Base-by-base conservation (phyloP, 257 asterid genomes). In the Henckelia pumila region DNA sequence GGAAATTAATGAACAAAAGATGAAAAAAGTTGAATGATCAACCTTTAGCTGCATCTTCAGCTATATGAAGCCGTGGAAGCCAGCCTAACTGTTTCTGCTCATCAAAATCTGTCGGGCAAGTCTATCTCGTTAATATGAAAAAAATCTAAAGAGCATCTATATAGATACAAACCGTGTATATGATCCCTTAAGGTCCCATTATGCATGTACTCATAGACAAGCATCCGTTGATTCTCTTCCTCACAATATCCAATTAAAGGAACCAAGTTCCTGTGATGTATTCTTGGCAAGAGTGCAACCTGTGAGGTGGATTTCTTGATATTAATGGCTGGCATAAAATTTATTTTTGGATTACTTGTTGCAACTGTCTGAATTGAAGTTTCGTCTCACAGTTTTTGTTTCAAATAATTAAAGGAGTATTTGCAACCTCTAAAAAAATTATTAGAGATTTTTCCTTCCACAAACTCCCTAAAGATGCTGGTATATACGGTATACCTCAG, bases 11-110 rank as follows among this genome's bases (percentile, higher is more conserved):
- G 29, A 21, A 30, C 23, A 61, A 17, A 59, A 25, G 33, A 50
- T 55, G 17, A 35, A 32, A 60, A 58, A 53, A 50, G 20, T 28
- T 6, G 5, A 11, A 17, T n/a, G 30, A 44, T 58, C 71, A 32
- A 92, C 99, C 99, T 94, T 88, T 94, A 29, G 97, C 99, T 65
- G 99, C 89, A 80, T 94, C 99, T 83, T 85, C 91, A 66, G 99
- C 99, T 32, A 94, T 85, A 19, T 71, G 82, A 44, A 94, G 96
- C 44, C 99, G 96, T 50, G 89, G 80, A 71, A 85, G 80, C 97
- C 97, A 94, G 74, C 88, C 96, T 62, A 94, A 72, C 76, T 81
- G 85, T 78, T 93, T 86, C 77, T 81, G 82, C 61, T 71, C 75
- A 21, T 73, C 74, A 8, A 81, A 56, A 79, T 83, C 98, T 87